Percentiles rank a stretch among this genome's conserved stretches.
phyloP scores from a whole-genome alignment of 2,329 filamentous ascomycete species.

The Thermochaetoides dissita region DNA sequence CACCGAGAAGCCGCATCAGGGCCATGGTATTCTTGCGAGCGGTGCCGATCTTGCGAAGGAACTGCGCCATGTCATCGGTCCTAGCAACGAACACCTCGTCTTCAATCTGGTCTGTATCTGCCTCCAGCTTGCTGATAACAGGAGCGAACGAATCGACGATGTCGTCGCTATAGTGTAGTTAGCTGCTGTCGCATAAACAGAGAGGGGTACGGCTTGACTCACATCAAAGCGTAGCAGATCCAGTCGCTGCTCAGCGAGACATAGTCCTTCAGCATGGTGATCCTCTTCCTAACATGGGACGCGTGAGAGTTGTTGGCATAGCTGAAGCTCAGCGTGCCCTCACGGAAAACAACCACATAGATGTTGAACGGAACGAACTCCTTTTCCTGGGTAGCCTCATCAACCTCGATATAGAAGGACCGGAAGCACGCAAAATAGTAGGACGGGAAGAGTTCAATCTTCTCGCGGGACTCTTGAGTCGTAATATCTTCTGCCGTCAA shows the following conservation, averaged over 20 bases:
- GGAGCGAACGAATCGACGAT: constrained; percentile 95
- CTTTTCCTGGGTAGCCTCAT: constrained; percentile 62
- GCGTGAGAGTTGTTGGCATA: constrained; percentile 81
- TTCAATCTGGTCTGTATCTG: constrained; percentile 83
- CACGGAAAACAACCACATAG: constrained; percentile 91
- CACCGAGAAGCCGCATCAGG: constrained; percentile 79
- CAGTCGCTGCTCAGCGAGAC: constrained; percentile 90
- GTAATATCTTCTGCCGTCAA: constrained; percentile 93
- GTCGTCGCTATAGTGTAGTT: constrained; percentile 52
- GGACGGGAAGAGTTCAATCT: constrained; percentile 92
- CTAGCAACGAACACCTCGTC: constrained; percentile 89
- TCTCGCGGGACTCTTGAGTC: constrained; percentile 90
- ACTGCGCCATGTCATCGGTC: constrained; percentile 74
- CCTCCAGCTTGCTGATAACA: constrained; percentile 72
- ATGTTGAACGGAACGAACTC: constrained; percentile 93
- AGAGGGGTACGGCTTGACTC: constrained; percentile 22
- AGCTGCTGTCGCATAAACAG: too few relatives aligned
- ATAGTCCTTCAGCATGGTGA: constrained; percentile 85
- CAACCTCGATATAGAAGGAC: constrained; percentile 62
- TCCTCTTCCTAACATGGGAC: constrained; percentile 77
- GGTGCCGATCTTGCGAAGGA: constrained; percentile 76
- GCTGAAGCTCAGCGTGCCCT: constrained; percentile 89
- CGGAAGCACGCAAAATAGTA: constrained; percentile 99
- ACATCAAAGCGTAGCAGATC: constrained; percentile 98
- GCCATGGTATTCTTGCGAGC: constrained; percentile 92